Percentiles rank a stretch among this genome's conserved stretches.
These are phyloP conservation scores for Teunomyces gatunensis DNA, from an alignment of 805 yeast genomes.

Conservation along the genomic window DNA sequence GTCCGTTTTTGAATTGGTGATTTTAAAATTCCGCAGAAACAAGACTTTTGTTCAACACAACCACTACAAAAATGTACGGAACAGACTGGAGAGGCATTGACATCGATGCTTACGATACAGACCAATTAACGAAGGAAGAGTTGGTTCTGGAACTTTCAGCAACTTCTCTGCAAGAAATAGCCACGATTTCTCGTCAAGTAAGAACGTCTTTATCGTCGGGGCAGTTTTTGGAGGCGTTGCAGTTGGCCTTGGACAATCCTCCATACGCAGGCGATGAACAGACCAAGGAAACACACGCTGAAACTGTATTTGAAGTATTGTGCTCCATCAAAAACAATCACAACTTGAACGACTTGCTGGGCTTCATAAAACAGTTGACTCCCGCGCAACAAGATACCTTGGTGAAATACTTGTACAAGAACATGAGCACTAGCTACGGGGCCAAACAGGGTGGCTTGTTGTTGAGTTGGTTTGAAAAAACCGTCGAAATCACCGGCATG, in stretches of 20 bases:
- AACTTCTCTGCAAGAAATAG: constrained; percentile 49
- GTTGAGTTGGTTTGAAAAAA: constrained; percentile 89
- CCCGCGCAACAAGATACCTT: constrained; percentile 71
- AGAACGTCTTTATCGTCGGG: constrained; percentile 70
- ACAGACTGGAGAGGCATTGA: constrained; percentile 91
- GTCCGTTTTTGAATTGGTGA: not conserved
- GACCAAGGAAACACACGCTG: constrained; percentile 45
- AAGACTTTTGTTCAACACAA: not conserved
- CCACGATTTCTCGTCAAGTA: constrained; percentile 51
- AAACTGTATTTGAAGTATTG: constrained; percentile 66
- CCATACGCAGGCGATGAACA: constrained; percentile 76
- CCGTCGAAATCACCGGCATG: constrained; percentile 78
- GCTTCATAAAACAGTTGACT: constrained; percentile 56
- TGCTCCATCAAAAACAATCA: constrained; percentile 49
- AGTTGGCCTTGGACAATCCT: constrained; percentile 62
- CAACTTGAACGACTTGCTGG: constrained; percentile 63
- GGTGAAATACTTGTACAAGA: constrained; percentile 80
- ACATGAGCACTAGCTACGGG: constrained; percentile 75
- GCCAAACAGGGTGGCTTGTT: constrained; percentile 84
- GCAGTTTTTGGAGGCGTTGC: constrained; percentile 64
- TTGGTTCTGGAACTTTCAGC: constrained; percentile 53
- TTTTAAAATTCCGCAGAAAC: not conserved
- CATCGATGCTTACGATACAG: constrained; percentile 87
- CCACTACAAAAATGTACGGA: not conserved
- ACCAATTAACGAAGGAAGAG: constrained; percentile 63